Base-by-base conservation (phyloP, 805 yeast species). In the Zygosaccharomyces pseudorouxii region DNA sequence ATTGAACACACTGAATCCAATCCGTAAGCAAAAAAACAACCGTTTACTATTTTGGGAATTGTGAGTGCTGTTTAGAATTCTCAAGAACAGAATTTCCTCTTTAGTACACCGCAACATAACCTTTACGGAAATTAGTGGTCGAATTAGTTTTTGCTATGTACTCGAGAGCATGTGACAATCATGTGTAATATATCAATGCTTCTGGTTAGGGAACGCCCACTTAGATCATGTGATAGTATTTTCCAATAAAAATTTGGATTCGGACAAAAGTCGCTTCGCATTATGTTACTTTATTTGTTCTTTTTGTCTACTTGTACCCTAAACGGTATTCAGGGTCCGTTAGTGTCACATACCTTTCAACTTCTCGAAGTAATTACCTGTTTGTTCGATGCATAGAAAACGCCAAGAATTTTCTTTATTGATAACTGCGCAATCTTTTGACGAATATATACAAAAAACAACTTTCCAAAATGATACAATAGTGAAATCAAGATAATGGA, bases 31-130 rank as follows among this genome's bases (percentile, higher is more conserved):
- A 41, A 41, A 40, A 40, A 29, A 6, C 12, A 28, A 18, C n/a
- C 16, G 20, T 7, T 41, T 41, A 29, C 44, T 23, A 8, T 10
- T 29, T 11, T 18, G 22, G 44, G 44, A 41, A 29, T 11, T 10
- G 44, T 41, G 36, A 41, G 36, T 41, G 23, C 44, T 20, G 36
- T 29, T 41, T 41, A 23, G 44, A 36, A 28, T 29, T 30, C 44
- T 23, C 44, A 14, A 18, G 37, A 18, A 18, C 22, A 33, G 5
- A 14, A 28, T 41, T 41, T 19, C 44, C 44, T 22, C 18, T 41
- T 28, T 41, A 6, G 18, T 16, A 33, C 14, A 23, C 16, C 9
- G 27, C 14, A 20, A 41, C 33, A 29, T 28, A 12, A 33, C 37
- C 20, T 33, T 33, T 33, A 33, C 20, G 37, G 19, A 33, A 33